These are phyloP conservation scores for Sanghuangporus weigelae DNA, from an alignment of 1,284 basidiomycete species.

Conservation along the genomic window DNA sequence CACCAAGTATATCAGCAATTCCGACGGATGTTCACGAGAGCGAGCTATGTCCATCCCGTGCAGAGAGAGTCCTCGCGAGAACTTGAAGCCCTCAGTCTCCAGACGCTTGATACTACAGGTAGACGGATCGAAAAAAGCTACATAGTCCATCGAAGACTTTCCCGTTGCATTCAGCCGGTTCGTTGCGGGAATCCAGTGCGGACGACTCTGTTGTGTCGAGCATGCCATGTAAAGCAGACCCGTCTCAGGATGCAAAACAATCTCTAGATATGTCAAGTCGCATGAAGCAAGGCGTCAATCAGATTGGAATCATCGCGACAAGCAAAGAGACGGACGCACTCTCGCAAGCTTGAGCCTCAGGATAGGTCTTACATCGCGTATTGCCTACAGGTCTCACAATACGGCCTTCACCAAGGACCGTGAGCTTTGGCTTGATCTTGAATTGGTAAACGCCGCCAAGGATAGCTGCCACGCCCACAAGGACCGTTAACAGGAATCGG, in stretches of 20 bases:
- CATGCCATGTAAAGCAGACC: slow-evolving; percentile 70
- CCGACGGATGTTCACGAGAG: slow-evolving; percentile 40
- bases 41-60: slow-evolving; percentile 73
- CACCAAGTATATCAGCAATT: slow-evolving; percentile 60
- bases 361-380: slow-evolving; percentile 40
- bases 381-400: slow-evolving; percentile 40
- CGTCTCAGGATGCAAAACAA: slow-evolving; percentile 48
- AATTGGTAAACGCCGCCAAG: slow-evolving; percentile 35
- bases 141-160: slow-evolving; percentile 45
- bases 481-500: slow-evolving; percentile 4
- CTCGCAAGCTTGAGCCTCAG: slow-evolving; percentile 60
- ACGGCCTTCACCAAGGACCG: slow-evolving; percentile 39
- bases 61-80: slow-evolving; percentile 43
- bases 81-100: slow-evolving; percentile 34
- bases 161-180: slow-evolving; percentile 41
- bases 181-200: slow-evolving; percentile 51
- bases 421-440: slow-evolving; percentile 36
- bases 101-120: slow-evolving; percentile 45
- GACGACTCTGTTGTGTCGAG: slow-evolving; percentile 46
- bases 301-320: neutral
- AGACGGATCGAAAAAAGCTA: slow-evolving; percentile 55
- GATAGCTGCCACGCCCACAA: slow-evolving; percentile 13
- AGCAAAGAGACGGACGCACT: slow-evolving; percentile 34
- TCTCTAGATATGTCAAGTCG: slow-evolving; percentile 34
- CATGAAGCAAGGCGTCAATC: neutral